Conservation (phyloP, 306 rosid species). For the Prunus davidiana region DNA sequence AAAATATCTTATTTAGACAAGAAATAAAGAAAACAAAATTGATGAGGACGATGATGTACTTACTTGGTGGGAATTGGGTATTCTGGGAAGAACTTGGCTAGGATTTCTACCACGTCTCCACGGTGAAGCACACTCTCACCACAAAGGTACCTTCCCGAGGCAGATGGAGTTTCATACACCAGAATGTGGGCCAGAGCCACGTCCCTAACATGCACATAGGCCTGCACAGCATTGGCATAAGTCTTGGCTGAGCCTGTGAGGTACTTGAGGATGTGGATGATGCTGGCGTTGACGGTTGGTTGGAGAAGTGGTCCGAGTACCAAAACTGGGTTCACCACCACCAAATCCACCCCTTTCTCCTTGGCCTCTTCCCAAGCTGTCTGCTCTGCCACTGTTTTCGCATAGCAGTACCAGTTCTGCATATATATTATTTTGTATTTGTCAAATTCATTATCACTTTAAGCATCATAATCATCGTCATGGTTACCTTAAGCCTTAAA, state of each 20-base stretch:
- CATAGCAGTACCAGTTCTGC: conserved; percentile 94
- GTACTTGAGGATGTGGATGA: conserved; percentile 63
- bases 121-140: conserved; percentile 75
- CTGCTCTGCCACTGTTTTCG: conserved; percentile 81
- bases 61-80: conserved; percentile 87
- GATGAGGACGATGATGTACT: conserved; percentile 16
- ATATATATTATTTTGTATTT: background rate
- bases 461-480: too few relatives aligned
- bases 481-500: too few relatives aligned
- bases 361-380: conserved; percentile 67
- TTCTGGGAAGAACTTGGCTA: conserved; percentile 64
- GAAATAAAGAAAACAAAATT: background rate
- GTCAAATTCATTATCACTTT: background rate
- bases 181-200: conserved; percentile 74
- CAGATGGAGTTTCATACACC: conserved; percentile 63
- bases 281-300: conserved; percentile 69
- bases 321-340: conserved; percentile 77
- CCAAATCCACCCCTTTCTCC: conserved; percentile 63
- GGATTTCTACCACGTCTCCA: conserved; percentile 72
- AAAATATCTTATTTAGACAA: too few relatives aligned
- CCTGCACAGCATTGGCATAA: conserved; percentile 69
- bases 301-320: conserved; percentile 76
- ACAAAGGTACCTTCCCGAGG: conserved; percentile 75
- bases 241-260: conserved; percentile 79
- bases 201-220: conserved; percentile 67